Evolutionary conservation across 805 yeast genomes (phyloP), one percentile per base, ranked within the genome.

Genomic region (Middelhovenomyces tepae): DNA sequence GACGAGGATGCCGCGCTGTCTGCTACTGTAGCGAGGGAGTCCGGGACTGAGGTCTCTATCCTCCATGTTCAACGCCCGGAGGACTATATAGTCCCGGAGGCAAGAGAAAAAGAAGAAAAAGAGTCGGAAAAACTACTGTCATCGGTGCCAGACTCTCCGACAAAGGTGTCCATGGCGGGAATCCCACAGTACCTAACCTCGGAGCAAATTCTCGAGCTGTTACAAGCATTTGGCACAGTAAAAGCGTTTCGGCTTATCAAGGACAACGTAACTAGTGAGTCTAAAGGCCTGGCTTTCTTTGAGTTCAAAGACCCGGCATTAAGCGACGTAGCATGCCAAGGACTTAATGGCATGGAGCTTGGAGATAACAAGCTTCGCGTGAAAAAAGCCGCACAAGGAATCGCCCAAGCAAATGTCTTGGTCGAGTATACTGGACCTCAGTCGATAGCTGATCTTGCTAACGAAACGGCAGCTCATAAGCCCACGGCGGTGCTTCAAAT

Each of bases 251-350:
- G 64, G 24, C 44, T 73, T 13, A 43, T 75, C 10, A 51, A 64
- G 9, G 47, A 52, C 22, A 60, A 62, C 26, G 61, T 67, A 4
- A 59, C 74, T 2, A 66, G 64, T 29, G 65, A 62, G n/a, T 64
- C 75, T 1, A 57, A 63, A 38, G 85, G 85, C 1, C 49, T 73
- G 16, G 78, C 73, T 2, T 77, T 77, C 56, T 69, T 68, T 20
- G 74, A 73, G 36, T 66, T 54, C 38, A 47, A 45, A 8, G 50
- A 51, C 19, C 32, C 44, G 5, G 39, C 35, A 10, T 23, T 47
- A 15, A 42, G 48, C 2, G 49, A 51, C 5, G 51, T 50, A 7
- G 54, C 60, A 2, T 29, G 62, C 9, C 42, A 47, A 7, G 54
- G 53, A 7, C 48, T 72, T 13, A 54, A 57, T 26, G 50, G 53